Evolutionary conservation across 441 rosid species (phyloP).

Genomic region (Populus hybrid): DNA sequence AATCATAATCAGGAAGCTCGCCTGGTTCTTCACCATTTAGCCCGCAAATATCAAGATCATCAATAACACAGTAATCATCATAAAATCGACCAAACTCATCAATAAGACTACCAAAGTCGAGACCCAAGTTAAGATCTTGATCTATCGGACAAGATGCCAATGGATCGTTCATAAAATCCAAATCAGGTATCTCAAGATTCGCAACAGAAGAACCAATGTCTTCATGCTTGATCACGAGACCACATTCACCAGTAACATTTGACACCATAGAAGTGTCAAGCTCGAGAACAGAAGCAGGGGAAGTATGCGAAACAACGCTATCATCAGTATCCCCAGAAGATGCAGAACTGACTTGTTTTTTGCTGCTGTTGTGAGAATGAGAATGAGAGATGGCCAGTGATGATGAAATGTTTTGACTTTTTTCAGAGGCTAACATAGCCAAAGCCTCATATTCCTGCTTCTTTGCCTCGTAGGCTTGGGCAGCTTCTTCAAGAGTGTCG

Average conservation of each 20-base stretch:
- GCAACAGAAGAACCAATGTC: slow-evolving; percentile 31
- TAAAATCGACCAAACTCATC: slow-evolving; percentile 45
- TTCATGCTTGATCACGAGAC: slow-evolving; percentile 18
- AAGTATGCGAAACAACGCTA: slow-evolving; percentile 44
- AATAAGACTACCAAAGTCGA: slow-evolving; percentile 45
- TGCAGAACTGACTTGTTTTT: not conserved
- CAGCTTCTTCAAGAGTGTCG: slow-evolving; percentile 79
- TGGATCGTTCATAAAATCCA: slow-evolving; percentile 43
- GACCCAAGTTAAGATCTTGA: slow-evolving; percentile 39
- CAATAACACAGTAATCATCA: slow-evolving; percentile 54
- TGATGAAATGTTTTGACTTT: slow-evolving; percentile 25
- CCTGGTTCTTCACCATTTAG: slow-evolving; percentile 47
- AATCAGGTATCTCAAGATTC: slow-evolving; percentile 46
- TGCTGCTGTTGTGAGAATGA: not conserved
- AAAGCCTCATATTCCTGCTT: slow-evolving; percentile 56
- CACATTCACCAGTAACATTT: slow-evolving; percentile 18
- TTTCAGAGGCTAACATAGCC: slow-evolving; percentile 29
- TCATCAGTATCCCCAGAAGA: slow-evolving; percentile 44
- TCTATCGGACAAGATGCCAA: slow-evolving; percentile 30
- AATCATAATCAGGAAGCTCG: slow-evolving; percentile 87
- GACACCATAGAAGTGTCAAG: slow-evolving; percentile 43
- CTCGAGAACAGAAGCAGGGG: slow-evolving; percentile 45
- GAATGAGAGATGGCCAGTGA: slow-evolving; percentile 21
- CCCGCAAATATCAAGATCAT: slow-evolving; percentile 52
- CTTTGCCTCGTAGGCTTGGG: slow-evolving; percentile 67